Evolutionary conservation across 179 eudicot genomes (phyloP).

Genomic region (Silene vulgaris): DNA sequence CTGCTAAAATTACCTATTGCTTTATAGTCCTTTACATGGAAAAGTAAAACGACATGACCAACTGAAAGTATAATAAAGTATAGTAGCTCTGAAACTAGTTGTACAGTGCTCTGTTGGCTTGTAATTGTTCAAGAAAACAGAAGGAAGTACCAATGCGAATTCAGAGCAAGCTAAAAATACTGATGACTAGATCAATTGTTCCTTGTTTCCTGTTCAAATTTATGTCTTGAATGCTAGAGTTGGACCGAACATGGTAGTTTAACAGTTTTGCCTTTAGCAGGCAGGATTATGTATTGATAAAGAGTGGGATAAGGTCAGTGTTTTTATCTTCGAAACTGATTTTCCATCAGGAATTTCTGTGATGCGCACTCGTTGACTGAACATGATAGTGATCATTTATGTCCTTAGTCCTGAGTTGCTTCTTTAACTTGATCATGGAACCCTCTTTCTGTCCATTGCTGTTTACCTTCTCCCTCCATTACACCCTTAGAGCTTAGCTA

Average conservation of each 20-base stretch:
- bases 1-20: neutral
- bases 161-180: neutral
- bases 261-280: neutral
- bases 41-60: neutral
- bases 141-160: neutral
- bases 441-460: neutral
- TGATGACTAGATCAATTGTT: neutral
- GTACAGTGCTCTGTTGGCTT: neutral
- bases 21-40: neutral
- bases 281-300: neutral
- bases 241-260: neutral
- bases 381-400: neutral
- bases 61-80: neutral
- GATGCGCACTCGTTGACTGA: neutral
- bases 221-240: constrained; percentile 2
- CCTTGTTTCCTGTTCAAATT: constrained; percentile 2
- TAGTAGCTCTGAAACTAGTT: neutral
- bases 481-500: neutral
- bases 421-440: constrained; percentile 1
- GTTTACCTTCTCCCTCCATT: neutral
- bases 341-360: neutral
- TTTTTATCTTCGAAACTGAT: neutral
- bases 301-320: neutral
- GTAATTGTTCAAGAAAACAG: neutral
- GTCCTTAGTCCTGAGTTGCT: neutral